These are phyloP conservation scores for Cyanidium caldarium DNA, from an alignment of 23 red algal species.

Conservation along the genomic window DNA sequence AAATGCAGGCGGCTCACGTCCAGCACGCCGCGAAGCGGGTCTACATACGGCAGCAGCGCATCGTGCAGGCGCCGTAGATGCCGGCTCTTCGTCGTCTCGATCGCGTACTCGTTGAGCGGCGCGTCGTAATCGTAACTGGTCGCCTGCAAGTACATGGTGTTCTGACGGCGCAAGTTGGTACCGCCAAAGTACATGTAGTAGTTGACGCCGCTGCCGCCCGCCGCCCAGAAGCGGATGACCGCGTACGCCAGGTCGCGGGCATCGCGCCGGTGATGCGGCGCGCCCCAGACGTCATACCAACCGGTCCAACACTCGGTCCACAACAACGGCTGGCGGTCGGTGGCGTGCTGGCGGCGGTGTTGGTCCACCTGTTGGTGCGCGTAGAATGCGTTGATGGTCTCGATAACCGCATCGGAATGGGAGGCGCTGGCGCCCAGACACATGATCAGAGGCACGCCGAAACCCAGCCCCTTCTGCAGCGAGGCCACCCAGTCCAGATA, in stretches of 20 bases:
- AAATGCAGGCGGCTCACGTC: background rate
- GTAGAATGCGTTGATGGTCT: conserved; percentile 80
- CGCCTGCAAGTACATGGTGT: conserved; percentile 58
- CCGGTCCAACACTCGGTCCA: conserved; percentile 86
- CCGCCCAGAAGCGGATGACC: conserved; percentile 45
- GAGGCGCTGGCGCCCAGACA: conserved; percentile 36
- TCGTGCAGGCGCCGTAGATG: conserved; percentile 41
- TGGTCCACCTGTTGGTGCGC: conserved; percentile 32
- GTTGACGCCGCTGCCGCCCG: conserved; percentile 47
- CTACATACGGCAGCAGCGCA: background rate
- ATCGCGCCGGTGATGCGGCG: conserved; percentile 31
- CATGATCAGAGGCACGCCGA: conserved; percentile 65
- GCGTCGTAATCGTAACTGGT: conserved; percentile 80
- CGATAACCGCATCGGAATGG: conserved; percentile 28
- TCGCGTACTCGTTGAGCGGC: conserved; percentile 66
- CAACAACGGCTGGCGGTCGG: conserved; percentile 26
- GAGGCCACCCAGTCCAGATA: conserved; percentile 78
- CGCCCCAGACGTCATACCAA: conserved; percentile 80
- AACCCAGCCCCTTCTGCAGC: conserved; percentile 26
- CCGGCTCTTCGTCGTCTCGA: conserved; percentile 16
- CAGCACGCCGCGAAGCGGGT: background rate
- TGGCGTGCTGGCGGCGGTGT: conserved; percentile 15
- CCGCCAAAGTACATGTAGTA: conserved; percentile 95
- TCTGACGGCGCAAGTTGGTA: conserved; percentile 36
- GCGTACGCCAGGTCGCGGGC: conserved; percentile 50